phyloP scores from a whole-genome alignment of 305 asterid genomes.

The Solanum hybrid region DNA sequence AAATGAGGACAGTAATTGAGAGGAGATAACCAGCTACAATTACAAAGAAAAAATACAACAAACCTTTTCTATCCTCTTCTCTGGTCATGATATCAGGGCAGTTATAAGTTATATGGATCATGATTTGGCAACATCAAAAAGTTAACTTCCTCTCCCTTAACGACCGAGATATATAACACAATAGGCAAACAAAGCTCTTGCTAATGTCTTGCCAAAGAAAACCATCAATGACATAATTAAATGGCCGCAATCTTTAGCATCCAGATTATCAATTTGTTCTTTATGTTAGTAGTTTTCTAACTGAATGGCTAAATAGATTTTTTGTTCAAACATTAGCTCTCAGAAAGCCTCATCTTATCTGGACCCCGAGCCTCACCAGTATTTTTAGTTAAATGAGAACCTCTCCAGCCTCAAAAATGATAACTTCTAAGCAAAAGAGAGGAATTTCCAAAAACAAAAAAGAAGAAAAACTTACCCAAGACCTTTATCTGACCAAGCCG shows the following conservation, averaged over 20 bases:
- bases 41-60: background rate
- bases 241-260: background rate
- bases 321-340: background rate
- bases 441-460: background rate
- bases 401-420: background rate
- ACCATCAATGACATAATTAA: background rate
- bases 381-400: background rate
- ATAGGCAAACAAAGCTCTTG: background rate
- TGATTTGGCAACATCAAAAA: background rate
- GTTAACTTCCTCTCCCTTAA: background rate
- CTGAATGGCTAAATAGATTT: background rate
- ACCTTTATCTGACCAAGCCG: slow-evolving; percentile 72
- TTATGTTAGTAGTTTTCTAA: background rate
- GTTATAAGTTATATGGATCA: background rate
- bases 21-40: background rate
- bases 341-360: background rate
- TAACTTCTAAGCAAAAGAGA: background rate
- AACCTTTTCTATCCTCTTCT: background rate
- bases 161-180: background rate
- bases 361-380: background rate
- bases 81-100: background rate
- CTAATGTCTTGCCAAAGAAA: background rate
- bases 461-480: slow-evolving; percentile 43
- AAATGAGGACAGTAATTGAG: background rate
- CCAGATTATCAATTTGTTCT: background rate